Evolutionary conservation across 2,329 filamentous ascomycete genomes (phyloP).

Genomic region (Colletotrichum falcatum): DNA sequence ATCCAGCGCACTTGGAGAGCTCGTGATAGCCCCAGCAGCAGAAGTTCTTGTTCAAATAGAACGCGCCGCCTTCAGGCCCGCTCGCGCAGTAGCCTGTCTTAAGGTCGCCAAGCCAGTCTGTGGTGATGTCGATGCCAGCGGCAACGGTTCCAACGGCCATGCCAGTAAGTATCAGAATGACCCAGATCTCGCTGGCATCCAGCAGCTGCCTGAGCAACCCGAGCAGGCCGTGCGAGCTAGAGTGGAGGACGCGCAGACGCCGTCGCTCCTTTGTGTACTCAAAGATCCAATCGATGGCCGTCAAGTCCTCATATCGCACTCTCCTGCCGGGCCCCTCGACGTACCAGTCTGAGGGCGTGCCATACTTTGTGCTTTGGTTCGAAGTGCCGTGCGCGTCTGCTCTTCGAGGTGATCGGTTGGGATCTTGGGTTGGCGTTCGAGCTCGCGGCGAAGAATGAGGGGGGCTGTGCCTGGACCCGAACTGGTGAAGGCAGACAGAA

Average conservation of each 20-base stretch:
- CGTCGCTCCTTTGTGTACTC: constrained; percentile 97
- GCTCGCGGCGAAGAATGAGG: constrained; percentile 36
- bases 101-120: constrained; percentile 92
- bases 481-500: constrained; percentile 62
- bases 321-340: constrained; percentile 88
- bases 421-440: constrained; percentile 43
- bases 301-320: constrained; percentile 95
- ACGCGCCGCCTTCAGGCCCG: constrained; percentile 79
- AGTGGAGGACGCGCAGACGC: constrained; percentile 80
- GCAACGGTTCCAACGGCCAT: constrained; percentile 86
- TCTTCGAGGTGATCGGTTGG: constrained; percentile 36
- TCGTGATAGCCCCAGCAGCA: constrained; percentile 95
- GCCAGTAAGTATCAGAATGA: constrained; percentile 87
- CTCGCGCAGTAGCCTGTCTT: constrained; percentile 91
- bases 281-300: constrained; percentile 99
- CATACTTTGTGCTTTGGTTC: constrained; percentile 56
- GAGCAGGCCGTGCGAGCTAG: constrained; percentile 75
- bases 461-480: constrained; percentile 46
- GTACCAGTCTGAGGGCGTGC: constrained; percentile 80
- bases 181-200: constrained; percentile 92
- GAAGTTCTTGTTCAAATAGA: constrained; percentile 91
- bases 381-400: constrained; percentile 37
- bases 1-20: constrained; percentile 83
- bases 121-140: constrained; percentile 88
- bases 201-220: constrained; percentile 79